These are phyloP conservation scores for Gliomastix tumulicola DNA, from an alignment of 2,329 filamentous ascomycete species.

Conservation along the genomic window DNA sequence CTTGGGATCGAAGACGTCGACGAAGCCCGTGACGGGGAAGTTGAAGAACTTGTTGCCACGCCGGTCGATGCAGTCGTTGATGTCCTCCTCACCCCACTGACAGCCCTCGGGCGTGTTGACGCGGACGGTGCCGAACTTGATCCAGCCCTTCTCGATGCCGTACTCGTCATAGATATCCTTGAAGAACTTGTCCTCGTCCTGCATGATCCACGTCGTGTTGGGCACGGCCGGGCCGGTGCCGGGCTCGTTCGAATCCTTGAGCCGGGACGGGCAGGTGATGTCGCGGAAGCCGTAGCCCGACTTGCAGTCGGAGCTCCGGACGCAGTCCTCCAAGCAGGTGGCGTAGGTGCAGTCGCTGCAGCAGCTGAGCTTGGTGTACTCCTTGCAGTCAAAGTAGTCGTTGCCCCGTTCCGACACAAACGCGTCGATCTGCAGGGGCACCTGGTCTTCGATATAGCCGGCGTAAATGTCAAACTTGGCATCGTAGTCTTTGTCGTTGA, in stretches of 20 bases:
- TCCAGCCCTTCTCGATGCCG: conserved; percentile 7
- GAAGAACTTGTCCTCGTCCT: conserved; percentile 10
- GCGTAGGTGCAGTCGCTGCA: conserved; percentile 3
- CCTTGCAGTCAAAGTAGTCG: conserved; percentile 8
- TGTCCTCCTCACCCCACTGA: conserved; percentile 4
- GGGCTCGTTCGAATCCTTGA: too few species aligned
- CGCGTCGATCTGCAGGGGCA: conserved; percentile 4
- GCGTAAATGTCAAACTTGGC: conserved; percentile 6
- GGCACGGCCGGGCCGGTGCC: too few species aligned
- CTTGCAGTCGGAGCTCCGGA: not conserved
- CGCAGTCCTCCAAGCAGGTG: conserved; percentile 1
- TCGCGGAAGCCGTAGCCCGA: conserved; percentile 1
- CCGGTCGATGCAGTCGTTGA: conserved; percentile 5
- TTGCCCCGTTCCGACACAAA: conserved; percentile 6
- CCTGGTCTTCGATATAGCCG: conserved; percentile 4
- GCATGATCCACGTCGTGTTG: conserved; percentile 3
- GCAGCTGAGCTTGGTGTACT: conserved; percentile 2
- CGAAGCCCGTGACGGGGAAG: conserved; percentile 7
- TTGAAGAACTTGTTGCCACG: conserved; percentile 7
- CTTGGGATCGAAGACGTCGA: conserved; percentile 12
- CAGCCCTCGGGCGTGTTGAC: conserved; percentile 6
- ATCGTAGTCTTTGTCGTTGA: conserved; percentile 9
- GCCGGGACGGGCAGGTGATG: conserved; percentile 1
- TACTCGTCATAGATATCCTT: conserved; percentile 9
- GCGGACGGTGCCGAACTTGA: conserved; percentile 6